These are phyloP conservation scores for Cylindricascospora bacillispora DNA, from an alignment of 1,139 yeast species.

Conservation along the genomic window DNA sequence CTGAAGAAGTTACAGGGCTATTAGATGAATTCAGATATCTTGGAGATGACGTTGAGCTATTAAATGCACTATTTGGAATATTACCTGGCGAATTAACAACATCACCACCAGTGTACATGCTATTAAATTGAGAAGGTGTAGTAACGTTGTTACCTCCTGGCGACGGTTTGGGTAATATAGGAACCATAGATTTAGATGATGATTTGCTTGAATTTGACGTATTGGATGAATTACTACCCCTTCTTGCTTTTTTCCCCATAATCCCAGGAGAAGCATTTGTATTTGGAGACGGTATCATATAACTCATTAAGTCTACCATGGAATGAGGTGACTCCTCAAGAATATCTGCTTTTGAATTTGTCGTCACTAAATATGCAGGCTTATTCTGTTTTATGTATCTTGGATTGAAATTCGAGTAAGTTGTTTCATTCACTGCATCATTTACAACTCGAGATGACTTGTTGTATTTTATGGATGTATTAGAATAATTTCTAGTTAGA, in stretches of 20 bases:
- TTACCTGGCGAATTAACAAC: conserved; percentile 7
- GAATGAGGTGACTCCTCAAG: too few relatives aligned
- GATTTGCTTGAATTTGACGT: conserved; percentile 21
- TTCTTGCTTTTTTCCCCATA: conserved; percentile 12
- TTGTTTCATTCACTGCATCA: conserved; percentile 1
- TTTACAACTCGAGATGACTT: not conserved
- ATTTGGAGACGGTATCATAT: too few relatives aligned
- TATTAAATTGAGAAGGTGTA: not conserved
- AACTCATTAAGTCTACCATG: too few relatives aligned
- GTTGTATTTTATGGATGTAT: conserved; percentile 1
- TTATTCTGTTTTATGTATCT: not conserved
- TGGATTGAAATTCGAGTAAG: too few relatives aligned
- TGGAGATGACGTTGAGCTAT: conserved; percentile 23
- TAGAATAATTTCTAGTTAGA: conserved; percentile 4
- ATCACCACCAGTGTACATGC: not conserved
- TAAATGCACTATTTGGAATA: too few relatives aligned
- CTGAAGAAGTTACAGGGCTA: too few relatives aligned
- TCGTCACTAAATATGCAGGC: not conserved
- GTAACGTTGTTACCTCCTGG: too few relatives aligned
- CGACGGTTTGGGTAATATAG: conserved; percentile 25
- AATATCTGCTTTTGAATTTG: conserved; percentile 1
- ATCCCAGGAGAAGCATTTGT: conserved; percentile 4
- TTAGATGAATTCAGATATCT: too few relatives aligned
- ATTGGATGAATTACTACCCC: conserved; percentile 23
- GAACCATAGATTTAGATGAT: conserved; percentile 23